phyloP scores from a whole-genome alignment of 1,284 basidiomycete species.

The Athelia sp. region DNA sequence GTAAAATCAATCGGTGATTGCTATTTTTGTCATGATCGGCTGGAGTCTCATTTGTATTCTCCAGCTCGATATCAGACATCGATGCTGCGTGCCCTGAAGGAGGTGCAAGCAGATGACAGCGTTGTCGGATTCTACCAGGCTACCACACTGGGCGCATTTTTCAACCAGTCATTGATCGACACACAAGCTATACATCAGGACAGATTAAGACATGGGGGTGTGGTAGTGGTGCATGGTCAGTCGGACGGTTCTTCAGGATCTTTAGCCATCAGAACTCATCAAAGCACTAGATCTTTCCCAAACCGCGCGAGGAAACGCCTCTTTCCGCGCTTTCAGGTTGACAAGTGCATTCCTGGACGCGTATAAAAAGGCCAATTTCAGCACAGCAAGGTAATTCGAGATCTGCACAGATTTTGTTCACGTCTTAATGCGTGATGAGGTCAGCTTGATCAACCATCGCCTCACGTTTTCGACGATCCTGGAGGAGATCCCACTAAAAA shows the following conservation, averaged over 20 bases:
- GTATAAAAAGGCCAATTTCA: constrained; percentile 85
- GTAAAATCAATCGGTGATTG: constrained; percentile 64
- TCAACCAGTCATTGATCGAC: constrained; percentile 86
- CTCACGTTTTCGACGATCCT: constrained; percentile 90
- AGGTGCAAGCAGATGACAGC: constrained; percentile 92
- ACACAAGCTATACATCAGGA: constrained; percentile 83
- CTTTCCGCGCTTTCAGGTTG: constrained; percentile 89
- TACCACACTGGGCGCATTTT: constrained; percentile 87
- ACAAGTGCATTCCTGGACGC: constrained; percentile 83
- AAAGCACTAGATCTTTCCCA: constrained; percentile 58
- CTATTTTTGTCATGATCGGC: constrained; percentile 5
- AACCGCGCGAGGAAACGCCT: constrained; percentile 80
- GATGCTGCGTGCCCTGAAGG: constrained; percentile 84
- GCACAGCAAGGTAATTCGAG: constrained; percentile 64
- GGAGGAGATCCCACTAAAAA: constrained; percentile 84
- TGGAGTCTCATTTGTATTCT: constrained; percentile 7
- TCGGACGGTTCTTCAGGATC: constrained; percentile 6
- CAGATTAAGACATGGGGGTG: constrained; percentile 77
- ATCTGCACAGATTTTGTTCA: constrained; percentile 12
- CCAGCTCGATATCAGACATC: constrained; percentile 78
- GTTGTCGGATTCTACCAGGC: constrained; percentile 97
- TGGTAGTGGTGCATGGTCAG: constrained; percentile 87
- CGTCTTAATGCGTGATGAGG: constrained; percentile 8
- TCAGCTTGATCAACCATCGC: constrained; percentile 79
- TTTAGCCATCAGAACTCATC: constrained; percentile 6